A percentile compares a stretch with the other conserved stretches of the same genome.
phyloP scores from a whole-genome alignment of 495 filamentous ascomycete species.

The Astrothelium macrocarpum region DNA sequence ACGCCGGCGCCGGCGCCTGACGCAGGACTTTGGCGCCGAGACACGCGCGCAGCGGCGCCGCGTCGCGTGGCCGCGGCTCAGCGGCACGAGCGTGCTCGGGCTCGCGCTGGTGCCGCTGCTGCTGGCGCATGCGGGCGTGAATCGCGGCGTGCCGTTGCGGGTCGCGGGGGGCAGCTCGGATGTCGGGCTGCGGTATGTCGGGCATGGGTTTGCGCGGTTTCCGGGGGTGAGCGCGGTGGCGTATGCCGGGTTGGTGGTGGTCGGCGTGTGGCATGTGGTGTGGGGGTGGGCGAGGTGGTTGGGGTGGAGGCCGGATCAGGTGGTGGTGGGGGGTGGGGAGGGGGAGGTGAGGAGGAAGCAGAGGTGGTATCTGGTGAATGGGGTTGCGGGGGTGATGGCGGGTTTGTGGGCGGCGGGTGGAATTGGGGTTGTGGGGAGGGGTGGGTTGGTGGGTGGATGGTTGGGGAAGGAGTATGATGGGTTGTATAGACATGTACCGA shows the following conservation, averaged over 20 bases:
- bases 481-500: slow-evolving; percentile 47
- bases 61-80: slow-evolving; percentile 54
- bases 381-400: slow-evolving; percentile 44
- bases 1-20: slow-evolving; percentile 55
- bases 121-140: slow-evolving; percentile 58
- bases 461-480: slow-evolving; percentile 69
- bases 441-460: slow-evolving; percentile 64
- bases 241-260: slow-evolving; percentile 56
- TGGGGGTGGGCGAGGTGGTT: slow-evolving; percentile 78
- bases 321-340: slow-evolving; percentile 41
- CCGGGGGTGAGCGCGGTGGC: slow-evolving; percentile 53
- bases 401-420: slow-evolving; percentile 72
- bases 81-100: slow-evolving; percentile 54
- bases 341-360: slow-evolving; percentile 44
- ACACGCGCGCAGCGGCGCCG: slow-evolving; percentile 33
- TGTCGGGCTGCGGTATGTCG: slow-evolving; percentile 68
- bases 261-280: slow-evolving; percentile 68
- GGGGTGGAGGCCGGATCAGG: slow-evolving; percentile 38
- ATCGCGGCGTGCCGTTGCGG: slow-evolving; percentile 57
- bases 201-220: slow-evolving; percentile 72
- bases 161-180: slow-evolving; percentile 77
- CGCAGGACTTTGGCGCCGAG: slow-evolving; percentile 60
- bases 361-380: slow-evolving; percentile 62
- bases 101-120: slow-evolving; percentile 56
- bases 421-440: slow-evolving; percentile 64